Evolutionary conservation across 805 yeast species (phyloP), one percentile per base, ranked within the genome.

Genomic region (Candida hungchunana): DNA sequence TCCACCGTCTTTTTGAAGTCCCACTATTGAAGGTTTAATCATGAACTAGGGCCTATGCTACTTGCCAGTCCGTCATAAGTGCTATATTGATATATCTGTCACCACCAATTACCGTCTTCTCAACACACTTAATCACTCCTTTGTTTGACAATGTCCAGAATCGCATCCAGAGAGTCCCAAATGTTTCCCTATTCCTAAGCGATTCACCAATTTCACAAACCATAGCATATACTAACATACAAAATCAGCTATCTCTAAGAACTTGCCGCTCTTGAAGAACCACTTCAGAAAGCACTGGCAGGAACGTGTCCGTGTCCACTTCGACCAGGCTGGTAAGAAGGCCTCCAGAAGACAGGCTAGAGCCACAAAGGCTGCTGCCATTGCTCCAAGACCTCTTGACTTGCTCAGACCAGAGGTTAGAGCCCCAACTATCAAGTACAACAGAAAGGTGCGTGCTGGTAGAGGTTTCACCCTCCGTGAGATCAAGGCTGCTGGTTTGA

Each of bases 281-380:
- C 98, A 93, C 80, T 90, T 90, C 95, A 84, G 97, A 81, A 90
- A 90, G 86, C 90, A 90, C 95, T 93, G 98, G 98, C 97, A 93
- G 78, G 95, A 87, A 75, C 86, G 97, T 68, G 99, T 93, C 80
- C 86, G 79, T 71, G 96, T 87, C 64, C 98, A 94, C 88, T 84
- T 93, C 69, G 97, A 93, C 90, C 98, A 93, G 80, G 96, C 98
- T 66, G 98, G 98, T 72, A 88, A 90, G 82, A 93, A 93, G 82
- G 88, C 75, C 64, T 81, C 95, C 54, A 88, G 98, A 82, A 84
- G 98, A 77, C 76, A 74, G 56, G 83, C 96, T 56, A 87, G 98
- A 76, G 82, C 85, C 66, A 62, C 82, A 61, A 89, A 84, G 78
- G 95, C 96, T 60, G 96, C 96, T 61, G 75, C 75, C 68, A 72